Evolutionary conservation across 75 land plant species (phyloP).

Genomic region (Gnetum montanum): DNA sequence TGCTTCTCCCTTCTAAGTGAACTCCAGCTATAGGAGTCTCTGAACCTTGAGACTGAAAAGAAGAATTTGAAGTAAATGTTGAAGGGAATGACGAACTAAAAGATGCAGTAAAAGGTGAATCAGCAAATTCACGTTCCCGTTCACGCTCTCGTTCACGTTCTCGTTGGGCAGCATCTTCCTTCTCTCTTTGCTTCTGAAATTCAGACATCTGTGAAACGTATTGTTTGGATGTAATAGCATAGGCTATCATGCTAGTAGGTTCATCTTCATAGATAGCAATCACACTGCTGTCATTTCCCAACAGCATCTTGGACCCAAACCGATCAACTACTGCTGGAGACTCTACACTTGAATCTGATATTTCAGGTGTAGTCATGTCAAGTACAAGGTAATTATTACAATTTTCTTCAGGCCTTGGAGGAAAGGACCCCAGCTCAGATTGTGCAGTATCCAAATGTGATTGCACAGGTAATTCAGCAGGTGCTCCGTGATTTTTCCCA

Average conservation of each 20-base stretch:
- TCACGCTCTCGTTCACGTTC: background rate
- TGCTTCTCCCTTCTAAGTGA: slow-evolving; percentile 5
- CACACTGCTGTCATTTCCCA: slow-evolving; percentile 46
- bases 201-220: slow-evolving; percentile 10
- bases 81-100: too few species aligned
- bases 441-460: background rate
- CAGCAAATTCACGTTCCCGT: too few species aligned
- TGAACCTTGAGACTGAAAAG: slow-evolving; percentile 10
- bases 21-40: slow-evolving; percentile 22
- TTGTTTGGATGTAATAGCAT: slow-evolving; percentile 40
- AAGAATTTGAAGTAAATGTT: too few species aligned
- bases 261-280: slow-evolving; percentile 58
- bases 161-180: slow-evolving; percentile 9
- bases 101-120: too few species aligned
- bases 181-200: slow-evolving; percentile 9
- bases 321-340: slow-evolving; percentile 10
- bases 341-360: background rate
- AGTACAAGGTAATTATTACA: background rate
- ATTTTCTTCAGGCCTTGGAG: background rate
- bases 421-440: background rate
- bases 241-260: slow-evolving; percentile 59
- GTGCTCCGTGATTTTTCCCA: background rate
- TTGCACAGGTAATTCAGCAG: background rate
- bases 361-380: background rate
- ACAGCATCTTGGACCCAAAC: slow-evolving; percentile 47